These are phyloP conservation scores for Eucalyptus sideroxylon DNA, from an alignment of 345 rosid genomes.

Conservation along the genomic window DNA sequence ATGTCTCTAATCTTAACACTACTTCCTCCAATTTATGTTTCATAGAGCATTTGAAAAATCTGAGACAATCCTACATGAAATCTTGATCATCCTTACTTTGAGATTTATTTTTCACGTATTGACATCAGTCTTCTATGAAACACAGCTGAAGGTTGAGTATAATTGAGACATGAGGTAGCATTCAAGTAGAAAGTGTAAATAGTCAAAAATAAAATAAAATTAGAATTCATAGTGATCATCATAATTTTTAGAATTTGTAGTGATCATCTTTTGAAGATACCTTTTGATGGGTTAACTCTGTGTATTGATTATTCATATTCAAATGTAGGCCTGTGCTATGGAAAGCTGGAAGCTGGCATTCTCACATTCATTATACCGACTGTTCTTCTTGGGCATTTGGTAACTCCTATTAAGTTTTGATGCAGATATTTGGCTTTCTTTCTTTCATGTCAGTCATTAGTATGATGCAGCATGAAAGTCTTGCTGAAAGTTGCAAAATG, in stretches of 20 bases:
- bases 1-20: background rate
- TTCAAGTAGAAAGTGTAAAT: background rate
- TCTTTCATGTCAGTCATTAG: background rate
- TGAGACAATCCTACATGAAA: background rate
- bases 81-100: background rate
- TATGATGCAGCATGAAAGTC: background rate
- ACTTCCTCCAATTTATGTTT: background rate
- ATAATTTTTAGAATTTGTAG: background rate
- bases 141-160: background rate
- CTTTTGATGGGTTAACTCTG: background rate
- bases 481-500: background rate
- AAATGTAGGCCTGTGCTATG: constrained; percentile 73
- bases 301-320: background rate
- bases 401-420: constrained; percentile 3
- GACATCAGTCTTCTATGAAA: background rate
- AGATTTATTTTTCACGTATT: background rate
- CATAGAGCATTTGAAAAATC: background rate
- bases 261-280: background rate
- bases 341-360: constrained; percentile 90
- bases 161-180: background rate
- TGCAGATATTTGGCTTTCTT: background rate
- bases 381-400: constrained; percentile 88
- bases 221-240: background rate
- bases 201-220: background rate
- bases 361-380: constrained; percentile 83